Evolutionary conservation across 2,329 filamentous ascomycete genomes (phyloP).

Genomic region (Nothopassalora personata): DNA sequence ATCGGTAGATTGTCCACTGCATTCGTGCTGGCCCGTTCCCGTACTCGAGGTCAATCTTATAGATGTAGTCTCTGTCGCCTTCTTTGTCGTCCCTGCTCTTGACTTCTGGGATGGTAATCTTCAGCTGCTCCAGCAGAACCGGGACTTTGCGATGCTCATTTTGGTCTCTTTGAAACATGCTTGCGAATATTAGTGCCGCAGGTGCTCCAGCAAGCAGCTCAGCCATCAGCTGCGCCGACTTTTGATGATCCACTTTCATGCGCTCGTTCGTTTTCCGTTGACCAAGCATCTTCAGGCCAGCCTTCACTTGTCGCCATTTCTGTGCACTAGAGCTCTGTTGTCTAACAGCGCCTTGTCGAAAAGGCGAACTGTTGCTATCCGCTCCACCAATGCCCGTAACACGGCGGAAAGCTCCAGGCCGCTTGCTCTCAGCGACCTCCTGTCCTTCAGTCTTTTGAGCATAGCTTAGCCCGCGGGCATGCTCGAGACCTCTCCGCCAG

Average conservation of each 20-base stretch:
- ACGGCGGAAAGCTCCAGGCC: constrained; percentile 43
- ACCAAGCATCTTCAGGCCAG: constrained; percentile 70
- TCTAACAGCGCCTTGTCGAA: constrained; percentile 43
- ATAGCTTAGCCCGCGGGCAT: constrained; percentile 45
- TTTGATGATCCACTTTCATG: constrained; percentile 79
- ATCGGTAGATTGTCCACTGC: constrained; percentile 90
- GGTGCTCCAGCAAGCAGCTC: constrained; percentile 89
- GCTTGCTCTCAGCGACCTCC: constrained; percentile 33
- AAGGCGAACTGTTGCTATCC: constrained; percentile 33
- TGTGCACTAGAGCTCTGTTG: constrained; percentile 55
- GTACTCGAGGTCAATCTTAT: constrained; percentile 91
- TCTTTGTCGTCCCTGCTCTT: constrained; percentile 52
- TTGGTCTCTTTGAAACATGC: constrained; percentile 96
- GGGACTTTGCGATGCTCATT: constrained; percentile 93
- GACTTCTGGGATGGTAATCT: constrained; percentile 79
- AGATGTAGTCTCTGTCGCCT: constrained; percentile 70
- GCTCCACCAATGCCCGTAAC: constrained; percentile 41
- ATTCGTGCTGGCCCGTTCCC: constrained; percentile 92
- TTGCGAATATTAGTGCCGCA: constrained; percentile 87
- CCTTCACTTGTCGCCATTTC: constrained; percentile 91
- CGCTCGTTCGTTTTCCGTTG: constrained; percentile 83
- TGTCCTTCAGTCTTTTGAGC: constrained; percentile 28
- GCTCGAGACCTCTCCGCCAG: constrained; percentile 44
- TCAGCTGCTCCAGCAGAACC: constrained; percentile 89
- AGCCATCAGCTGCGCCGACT: constrained; percentile 93